phyloP scores from a whole-genome alignment of 805 yeast genomes.

The Cyberlindnera lachancei region DNA sequence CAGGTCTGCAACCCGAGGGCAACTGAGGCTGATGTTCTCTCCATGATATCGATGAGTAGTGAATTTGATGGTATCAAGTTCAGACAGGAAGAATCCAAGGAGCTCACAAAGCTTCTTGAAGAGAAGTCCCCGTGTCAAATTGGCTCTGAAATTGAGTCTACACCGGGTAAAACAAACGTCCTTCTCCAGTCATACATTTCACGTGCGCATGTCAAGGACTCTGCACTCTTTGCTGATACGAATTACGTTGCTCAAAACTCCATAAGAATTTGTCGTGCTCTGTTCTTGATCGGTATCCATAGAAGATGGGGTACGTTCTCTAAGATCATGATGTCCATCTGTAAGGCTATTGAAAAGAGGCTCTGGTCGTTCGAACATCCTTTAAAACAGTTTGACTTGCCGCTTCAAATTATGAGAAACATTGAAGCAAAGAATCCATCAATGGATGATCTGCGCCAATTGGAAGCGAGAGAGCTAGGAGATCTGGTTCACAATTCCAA shows the following conservation, averaged over 20 bases:
- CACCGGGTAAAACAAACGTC: conserved; percentile 83
- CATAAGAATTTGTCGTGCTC: conserved; percentile 86
- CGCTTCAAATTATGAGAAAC: conserved; percentile 53
- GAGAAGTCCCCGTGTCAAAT: conserved; percentile 70
- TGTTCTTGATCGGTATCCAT: conserved; percentile 79
- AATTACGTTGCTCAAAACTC: conserved; percentile 95
- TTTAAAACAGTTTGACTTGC: conserved; percentile 75
- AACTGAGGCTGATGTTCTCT: conserved; percentile 84
- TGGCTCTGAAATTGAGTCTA: conserved; percentile 64
- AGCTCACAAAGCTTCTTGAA: conserved; percentile 56
- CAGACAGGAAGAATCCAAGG: conserved; percentile 80
- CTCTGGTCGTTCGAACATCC: conserved; percentile 93
- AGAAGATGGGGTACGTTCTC: conserved; percentile 88
- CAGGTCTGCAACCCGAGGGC: conserved; percentile 77
- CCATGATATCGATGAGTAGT: conserved; percentile 84
- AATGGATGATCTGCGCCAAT: conserved; percentile 66
- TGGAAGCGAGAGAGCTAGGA: conserved; percentile 73
- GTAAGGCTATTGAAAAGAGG: conserved; percentile 79
- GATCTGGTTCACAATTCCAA: conserved; percentile 79
- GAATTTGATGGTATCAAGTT: conserved; percentile 89
- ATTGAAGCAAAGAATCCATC: conserved; percentile 58
- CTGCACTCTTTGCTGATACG: conserved; percentile 79
- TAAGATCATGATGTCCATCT: conserved; percentile 65
- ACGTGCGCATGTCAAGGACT: conserved; percentile 59
- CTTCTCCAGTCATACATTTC: conserved; percentile 86